These are phyloP conservation scores for Backusella liffmaniae DNA, from an alignment of 192 early-diverging fungal genomes.

Conservation along the genomic window DNA sequence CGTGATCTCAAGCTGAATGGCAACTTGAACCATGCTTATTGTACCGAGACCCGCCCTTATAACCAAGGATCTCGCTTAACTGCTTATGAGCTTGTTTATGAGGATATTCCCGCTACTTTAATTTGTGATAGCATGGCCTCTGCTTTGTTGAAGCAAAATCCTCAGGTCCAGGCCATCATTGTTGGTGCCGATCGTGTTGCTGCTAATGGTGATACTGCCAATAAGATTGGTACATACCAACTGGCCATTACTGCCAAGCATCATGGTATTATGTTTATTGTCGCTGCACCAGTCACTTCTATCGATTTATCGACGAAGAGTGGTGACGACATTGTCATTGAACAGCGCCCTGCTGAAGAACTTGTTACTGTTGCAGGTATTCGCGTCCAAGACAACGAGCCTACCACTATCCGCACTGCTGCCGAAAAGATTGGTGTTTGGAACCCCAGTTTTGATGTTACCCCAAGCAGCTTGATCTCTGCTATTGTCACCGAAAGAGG, in stretches of 20 bases:
- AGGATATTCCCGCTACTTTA: conserved; percentile 89
- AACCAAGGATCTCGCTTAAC: conserved; percentile 97
- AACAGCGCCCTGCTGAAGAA: conserved; percentile 75
- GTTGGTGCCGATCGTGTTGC: conserved; percentile 98
- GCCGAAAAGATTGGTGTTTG: conserved; percentile 86
- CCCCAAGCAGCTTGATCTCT: conserved; percentile 82
- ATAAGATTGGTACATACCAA: conserved; percentile 99
- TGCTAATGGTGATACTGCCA: conserved; percentile 95
- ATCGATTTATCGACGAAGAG: conserved; percentile 74
- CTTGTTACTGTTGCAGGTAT: conserved; percentile 66
- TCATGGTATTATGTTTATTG: conserved; percentile 87
- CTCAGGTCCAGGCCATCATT: conserved; percentile 76
- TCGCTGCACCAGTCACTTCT: conserved; percentile 93
- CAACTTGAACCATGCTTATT: conserved; percentile 77
- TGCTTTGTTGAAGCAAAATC: conserved; percentile 64
- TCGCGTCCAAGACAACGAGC: conserved; percentile 38
- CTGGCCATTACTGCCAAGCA: conserved; percentile 87
- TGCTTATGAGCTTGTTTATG: conserved; percentile 90
- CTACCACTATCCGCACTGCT: conserved; percentile 68
- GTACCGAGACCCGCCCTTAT: conserved; percentile 97
- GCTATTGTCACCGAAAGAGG: conserved; percentile 93
- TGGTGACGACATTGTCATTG: conserved; percentile 85
- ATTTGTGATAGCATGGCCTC: conserved; percentile 93
- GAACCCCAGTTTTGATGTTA: conserved; percentile 98
- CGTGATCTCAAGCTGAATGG: conserved; percentile 62